These are phyloP conservation scores for Penicillium polonicum DNA, from an alignment of 2,329 filamentous ascomycete genomes.

Conservation along the genomic window DNA sequence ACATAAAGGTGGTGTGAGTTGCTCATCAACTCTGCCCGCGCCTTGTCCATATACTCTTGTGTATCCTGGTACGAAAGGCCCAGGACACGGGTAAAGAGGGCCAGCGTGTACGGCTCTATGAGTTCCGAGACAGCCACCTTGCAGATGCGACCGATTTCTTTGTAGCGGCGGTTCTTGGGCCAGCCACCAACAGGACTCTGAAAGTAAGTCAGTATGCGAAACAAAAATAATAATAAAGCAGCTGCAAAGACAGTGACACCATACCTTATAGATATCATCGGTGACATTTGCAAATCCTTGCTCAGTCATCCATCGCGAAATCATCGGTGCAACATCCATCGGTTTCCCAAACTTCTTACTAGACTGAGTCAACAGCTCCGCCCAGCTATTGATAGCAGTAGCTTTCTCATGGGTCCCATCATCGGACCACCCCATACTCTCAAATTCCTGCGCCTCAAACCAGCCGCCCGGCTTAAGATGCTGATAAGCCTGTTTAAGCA, in stretches of 20 bases:
- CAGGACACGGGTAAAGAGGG: constrained; percentile 40
- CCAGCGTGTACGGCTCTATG: constrained; percentile 41
- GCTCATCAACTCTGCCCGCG: constrained; percentile 28
- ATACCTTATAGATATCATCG: constrained; percentile 39
- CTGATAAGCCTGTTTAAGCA: constrained; percentile 33
- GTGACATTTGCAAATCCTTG: constrained; percentile 35
- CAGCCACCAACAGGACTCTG: constrained; percentile 38
- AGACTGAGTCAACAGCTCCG: constrained; percentile 29
- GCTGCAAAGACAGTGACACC: background rate
- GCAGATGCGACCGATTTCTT: constrained; percentile 37
- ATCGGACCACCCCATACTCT: constrained; percentile 29
- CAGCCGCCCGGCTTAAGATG: constrained; percentile 39
- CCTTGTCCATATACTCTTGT: constrained; percentile 30
- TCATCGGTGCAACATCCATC: constrained; percentile 34
- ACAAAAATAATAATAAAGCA: background rate
- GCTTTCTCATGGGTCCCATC: constrained; percentile 33
- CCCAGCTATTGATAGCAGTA: constrained; percentile 29
- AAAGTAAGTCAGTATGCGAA: constrained; percentile 6
- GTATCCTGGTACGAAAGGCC: constrained; percentile 35
- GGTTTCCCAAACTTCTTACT: constrained; percentile 36
- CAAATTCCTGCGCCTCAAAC: constrained; percentile 39
- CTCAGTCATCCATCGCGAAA: constrained; percentile 30
- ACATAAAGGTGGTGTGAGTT: constrained; percentile 31
- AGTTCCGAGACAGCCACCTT: constrained; percentile 32
- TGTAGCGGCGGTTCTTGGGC: constrained; percentile 34